Percentiles rank a stretch among this genome's conserved stretches.
phyloP scores from a whole-genome alignment of 345 rosid species.

The rapeseed (Brassica napus) region Da-Ae NC_063448.1:8174001-8174500 shows the following conservation, averaged over 20 bases:
- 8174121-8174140: not conserved
- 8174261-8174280: constrained; percentile 7
- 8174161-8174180: constrained; percentile 93
- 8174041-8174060: constrained; percentile 94
- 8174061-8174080: constrained; percentile 86
- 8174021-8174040: constrained; percentile 92
- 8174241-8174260: constrained; percentile 69
- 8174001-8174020: constrained; percentile 8
- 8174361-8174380: constrained; percentile 8
- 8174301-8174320: constrained; percentile 21
- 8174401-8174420: constrained; percentile 39
- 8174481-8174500: not conserved
- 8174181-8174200: constrained; percentile 72
- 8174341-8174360: constrained; percentile 28
- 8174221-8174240: constrained; percentile 99
- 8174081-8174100: constrained; percentile 75
- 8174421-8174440: constrained; percentile 27
- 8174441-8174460: not conserved
- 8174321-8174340: constrained; percentile 24
- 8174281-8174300: constrained; percentile 24
- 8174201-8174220: constrained; percentile 98
- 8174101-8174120: not conserved
- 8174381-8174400: constrained; percentile 44
- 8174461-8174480: not conserved
- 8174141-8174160: not conserved